Percentiles rank a stretch among this genome's conserved stretches.
Evolutionary conservation across 2,329 filamentous ascomycete genomes (phyloP).

Genomic region (Penicillium capsulatum): DNA sequence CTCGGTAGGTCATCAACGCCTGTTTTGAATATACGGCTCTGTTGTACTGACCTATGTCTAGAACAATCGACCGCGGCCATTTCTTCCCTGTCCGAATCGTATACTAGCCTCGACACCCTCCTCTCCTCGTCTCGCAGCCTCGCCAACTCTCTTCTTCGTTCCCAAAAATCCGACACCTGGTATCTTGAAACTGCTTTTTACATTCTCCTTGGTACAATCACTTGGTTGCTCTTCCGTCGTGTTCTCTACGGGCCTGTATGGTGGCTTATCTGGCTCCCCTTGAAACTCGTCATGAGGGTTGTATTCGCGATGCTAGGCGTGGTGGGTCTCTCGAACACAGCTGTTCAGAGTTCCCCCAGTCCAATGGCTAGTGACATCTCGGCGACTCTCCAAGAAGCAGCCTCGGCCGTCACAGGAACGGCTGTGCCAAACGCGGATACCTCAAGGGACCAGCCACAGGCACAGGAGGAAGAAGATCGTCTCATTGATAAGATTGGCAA

Average conservation of each 20-base stretch:
- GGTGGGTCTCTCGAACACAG: conserved; percentile 40
- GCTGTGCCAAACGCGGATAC: conserved; percentile 15
- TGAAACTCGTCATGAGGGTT: conserved; percentile 62
- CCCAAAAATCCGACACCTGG: conserved; percentile 96
- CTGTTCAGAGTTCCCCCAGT: conserved; percentile 22
- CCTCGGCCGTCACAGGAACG: conserved; percentile 15
- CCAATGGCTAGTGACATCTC: conserved; percentile 19
- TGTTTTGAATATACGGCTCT: too few relatives aligned
- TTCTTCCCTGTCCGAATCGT: conserved; percentile 73
- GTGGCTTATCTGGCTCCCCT: conserved; percentile 81
- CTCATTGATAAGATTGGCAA: conserved; percentile 42
- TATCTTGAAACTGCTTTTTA: conserved; percentile 90
- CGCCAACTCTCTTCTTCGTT: conserved; percentile 72
- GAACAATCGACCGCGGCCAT: conserved; percentile 79
- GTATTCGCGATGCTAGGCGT: conserved; percentile 54
- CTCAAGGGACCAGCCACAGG: conserved; percentile 20
- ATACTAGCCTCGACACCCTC: conserved; percentile 72
- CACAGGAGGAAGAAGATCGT: conserved; percentile 28
- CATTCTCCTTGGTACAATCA: conserved; percentile 69
- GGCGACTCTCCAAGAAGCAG: conserved; percentile 21
- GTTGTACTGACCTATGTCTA: conserved; percentile 13
- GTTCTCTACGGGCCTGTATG: conserved; percentile 83
- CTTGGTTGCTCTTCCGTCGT: conserved; percentile 81
- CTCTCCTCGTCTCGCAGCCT: conserved; percentile 70
- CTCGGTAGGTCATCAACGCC: conserved; percentile 56